Evolutionary conservation across 2,329 filamentous ascomycete species (phyloP).

Genomic region (Penicillium occitanis): DNA sequence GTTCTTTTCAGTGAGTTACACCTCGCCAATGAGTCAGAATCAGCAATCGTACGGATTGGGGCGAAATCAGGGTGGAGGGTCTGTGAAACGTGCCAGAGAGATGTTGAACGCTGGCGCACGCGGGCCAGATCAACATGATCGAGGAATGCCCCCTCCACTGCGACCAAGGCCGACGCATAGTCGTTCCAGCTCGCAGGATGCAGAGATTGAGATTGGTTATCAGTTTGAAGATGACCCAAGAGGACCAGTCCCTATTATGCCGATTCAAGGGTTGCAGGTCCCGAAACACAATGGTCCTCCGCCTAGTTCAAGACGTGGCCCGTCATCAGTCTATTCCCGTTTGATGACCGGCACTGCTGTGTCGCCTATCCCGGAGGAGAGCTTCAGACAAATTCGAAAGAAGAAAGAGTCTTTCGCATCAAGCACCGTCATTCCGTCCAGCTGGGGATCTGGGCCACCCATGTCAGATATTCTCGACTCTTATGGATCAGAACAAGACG

Average conservation of each 20-base stretch:
- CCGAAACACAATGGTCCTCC: slow-evolving; percentile 31
- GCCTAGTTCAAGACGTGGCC: slow-evolving; percentile 32
- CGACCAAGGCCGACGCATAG: slow-evolving; percentile 34
- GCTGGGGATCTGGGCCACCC: slow-evolving; percentile 57
- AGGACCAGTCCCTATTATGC: slow-evolving; percentile 17
- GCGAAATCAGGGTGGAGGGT: slow-evolving; percentile 12
- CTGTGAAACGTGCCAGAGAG: slow-evolving; percentile 19
- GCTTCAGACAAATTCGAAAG: slow-evolving; percentile 51
- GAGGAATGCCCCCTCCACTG: slow-evolving; percentile 42
- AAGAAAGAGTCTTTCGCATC: slow-evolving; percentile 65
- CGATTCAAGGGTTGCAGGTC: slow-evolving; percentile 18
- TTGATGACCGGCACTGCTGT: slow-evolving; percentile 60
- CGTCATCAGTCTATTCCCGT: slow-evolving; percentile 53
- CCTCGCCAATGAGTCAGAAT: slow-evolving; percentile 20
- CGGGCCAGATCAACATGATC: slow-evolving; percentile 19
- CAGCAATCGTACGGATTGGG: slow-evolving; percentile 4
- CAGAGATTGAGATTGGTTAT: slow-evolving; percentile 19
- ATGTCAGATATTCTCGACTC: slow-evolving; percentile 49
- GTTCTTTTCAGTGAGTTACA: background rate
- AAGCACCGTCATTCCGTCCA: slow-evolving; percentile 69
- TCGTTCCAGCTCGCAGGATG: slow-evolving; percentile 8
- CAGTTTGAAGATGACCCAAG: slow-evolving; percentile 18
- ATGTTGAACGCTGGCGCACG: slow-evolving; percentile 19
- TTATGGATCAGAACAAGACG: slow-evolving; percentile 25
- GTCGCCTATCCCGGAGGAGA: slow-evolving; percentile 73